Evolutionary conservation across 768 basidiomycete species (phyloP).

Genomic region (Pleurotus platypus): DNA sequence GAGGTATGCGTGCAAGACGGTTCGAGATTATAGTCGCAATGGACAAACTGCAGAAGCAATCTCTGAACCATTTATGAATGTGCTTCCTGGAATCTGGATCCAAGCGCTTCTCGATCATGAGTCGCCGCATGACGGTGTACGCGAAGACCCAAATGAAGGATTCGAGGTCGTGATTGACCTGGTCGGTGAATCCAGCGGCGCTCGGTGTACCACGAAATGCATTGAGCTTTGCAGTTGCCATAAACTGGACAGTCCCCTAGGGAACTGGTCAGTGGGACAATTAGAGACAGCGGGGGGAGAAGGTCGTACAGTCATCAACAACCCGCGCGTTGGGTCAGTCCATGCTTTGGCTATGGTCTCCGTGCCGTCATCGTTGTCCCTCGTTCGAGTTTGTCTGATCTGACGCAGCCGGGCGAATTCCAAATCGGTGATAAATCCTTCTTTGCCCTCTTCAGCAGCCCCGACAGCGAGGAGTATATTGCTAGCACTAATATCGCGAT

Average conservation of each 20-base stretch:
- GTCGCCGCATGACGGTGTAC: conserved; percentile 2
- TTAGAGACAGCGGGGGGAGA: background rate
- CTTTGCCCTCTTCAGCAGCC: background rate
- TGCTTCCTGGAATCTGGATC: too few species aligned
- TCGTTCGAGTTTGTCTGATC: background rate
- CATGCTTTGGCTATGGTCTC: background rate
- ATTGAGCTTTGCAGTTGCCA: background rate
- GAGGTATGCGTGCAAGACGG: too few species aligned
- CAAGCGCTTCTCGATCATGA: background rate
- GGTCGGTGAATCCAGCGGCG: background rate
- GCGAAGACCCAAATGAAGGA: conserved; percentile 8
- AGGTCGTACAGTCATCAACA: background rate
- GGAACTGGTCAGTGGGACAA: background rate
- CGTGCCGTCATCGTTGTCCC: background rate
- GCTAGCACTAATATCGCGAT: conserved; percentile 9
- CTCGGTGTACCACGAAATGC: background rate
- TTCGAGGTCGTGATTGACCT: conserved; percentile 8
- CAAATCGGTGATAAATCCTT: conserved; percentile 7
- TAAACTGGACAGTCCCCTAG: conserved; percentile 9
- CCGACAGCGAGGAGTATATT: background rate
- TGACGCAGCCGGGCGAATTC: background rate
- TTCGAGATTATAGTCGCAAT: too few species aligned
- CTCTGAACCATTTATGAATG: too few species aligned
- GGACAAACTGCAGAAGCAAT: too few species aligned
- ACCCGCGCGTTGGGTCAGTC: background rate